phyloP scores from a whole-genome alignment of 2,329 filamentous ascomycete genomes.

The Tolypocladium paradoxum region DNA sequence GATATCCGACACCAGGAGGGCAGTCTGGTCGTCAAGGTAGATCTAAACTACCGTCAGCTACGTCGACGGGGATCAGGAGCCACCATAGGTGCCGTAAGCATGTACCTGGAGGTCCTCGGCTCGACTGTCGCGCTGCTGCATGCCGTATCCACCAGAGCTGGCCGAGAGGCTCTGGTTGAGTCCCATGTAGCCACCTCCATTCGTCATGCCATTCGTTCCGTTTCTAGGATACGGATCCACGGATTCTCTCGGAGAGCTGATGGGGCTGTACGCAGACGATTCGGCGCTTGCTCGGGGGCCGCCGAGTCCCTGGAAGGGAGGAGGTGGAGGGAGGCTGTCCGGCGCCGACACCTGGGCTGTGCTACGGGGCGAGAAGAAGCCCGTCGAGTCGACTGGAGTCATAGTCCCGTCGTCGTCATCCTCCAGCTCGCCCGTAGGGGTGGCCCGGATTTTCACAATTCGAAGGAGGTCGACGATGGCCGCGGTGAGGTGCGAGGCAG shows the following conservation, averaged over 20 bases:
- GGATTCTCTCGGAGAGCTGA: slow-evolving; percentile 57
- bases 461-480: slow-evolving; percentile 80
- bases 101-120: slow-evolving; percentile 40
- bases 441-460: slow-evolving; percentile 70
- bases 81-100: slow-evolving; percentile 7
- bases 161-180: slow-evolving; percentile 23
- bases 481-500: slow-evolving; percentile 78
- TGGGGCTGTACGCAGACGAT: slow-evolving; percentile 65
- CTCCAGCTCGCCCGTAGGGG: slow-evolving; percentile 64
- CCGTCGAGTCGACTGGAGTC: slow-evolving; percentile 55
- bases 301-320: slow-evolving; percentile 48
- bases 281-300: slow-evolving; percentile 49
- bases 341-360: slow-evolving; percentile 25
- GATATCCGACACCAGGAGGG: slow-evolving; percentile 66
- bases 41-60: slow-evolving; percentile 33
- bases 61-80: slow-evolving; percentile 4
- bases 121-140: slow-evolving; percentile 26
- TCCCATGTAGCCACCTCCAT: slow-evolving; percentile 24
- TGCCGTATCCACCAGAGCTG: slow-evolving; percentile 28
- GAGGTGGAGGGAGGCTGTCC: slow-evolving; percentile 36
- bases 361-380: slow-evolving; percentile 54
- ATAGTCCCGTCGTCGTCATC: slow-evolving; percentile 60
- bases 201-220: slow-evolving; percentile 22
- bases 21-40: slow-evolving; percentile 76
- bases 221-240: slow-evolving; percentile 28